Evolutionary conservation across 148 eudicot species (phyloP).

Genomic region (Camellia lanceoleosa): DNA sequence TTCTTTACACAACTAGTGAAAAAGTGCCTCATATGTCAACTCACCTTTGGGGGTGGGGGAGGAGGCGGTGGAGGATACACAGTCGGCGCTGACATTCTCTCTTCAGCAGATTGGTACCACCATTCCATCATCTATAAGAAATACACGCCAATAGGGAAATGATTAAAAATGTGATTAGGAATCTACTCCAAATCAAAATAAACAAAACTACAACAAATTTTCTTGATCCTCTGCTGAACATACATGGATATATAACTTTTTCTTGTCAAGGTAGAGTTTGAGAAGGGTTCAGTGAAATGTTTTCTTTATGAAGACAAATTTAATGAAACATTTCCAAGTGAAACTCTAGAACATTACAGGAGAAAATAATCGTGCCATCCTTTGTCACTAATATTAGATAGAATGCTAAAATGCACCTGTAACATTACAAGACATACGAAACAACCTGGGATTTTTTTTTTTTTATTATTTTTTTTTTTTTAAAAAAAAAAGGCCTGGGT

Average conservation of each 20-base stretch:
- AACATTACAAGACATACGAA: neutral
- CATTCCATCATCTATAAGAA: constrained; percentile 92
- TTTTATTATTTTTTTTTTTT: too few species aligned
- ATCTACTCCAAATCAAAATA: neutral
- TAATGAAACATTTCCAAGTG: neutral
- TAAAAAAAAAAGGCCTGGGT: neutral
- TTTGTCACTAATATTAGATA: neutral
- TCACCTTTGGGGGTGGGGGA: constrained; percentile 89
- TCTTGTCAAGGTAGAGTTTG: neutral
- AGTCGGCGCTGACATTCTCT: constrained; percentile 96
- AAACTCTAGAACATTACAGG: neutral
- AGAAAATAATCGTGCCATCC: neutral
- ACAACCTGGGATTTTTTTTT: too few species aligned
- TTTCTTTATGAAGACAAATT: neutral
- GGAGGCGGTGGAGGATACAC: constrained; percentile 98
- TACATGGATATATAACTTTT: neutral
- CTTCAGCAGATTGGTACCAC: constrained; percentile 99
- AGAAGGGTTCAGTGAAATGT: neutral
- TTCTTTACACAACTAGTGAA: too few species aligned
- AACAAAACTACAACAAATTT: neutral
- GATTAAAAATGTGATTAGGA: neutral
- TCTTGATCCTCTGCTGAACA: neutral
- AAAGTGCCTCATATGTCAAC: neutral
- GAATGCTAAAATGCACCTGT: constrained; percentile 1
- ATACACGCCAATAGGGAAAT: neutral